These are phyloP conservation scores for Pluteus cervinus DNA, from an alignment of 768 basidiomycete species.

Conservation along the genomic window DNA sequence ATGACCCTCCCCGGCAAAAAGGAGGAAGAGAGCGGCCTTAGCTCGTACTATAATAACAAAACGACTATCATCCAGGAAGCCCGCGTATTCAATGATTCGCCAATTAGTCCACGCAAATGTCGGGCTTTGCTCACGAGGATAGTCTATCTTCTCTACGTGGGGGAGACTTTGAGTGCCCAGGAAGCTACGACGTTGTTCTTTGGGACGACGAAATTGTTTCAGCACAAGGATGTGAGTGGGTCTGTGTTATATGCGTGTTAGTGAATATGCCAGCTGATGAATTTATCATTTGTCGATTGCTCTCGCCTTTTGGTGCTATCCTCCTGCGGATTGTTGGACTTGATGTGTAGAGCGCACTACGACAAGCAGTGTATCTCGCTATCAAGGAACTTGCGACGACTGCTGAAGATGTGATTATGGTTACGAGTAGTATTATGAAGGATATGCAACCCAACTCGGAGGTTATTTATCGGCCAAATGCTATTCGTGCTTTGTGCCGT, in stretches of 20 bases:
- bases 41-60: slow-evolving; percentile 94
- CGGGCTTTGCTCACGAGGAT: slow-evolving; percentile 93
- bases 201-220: slow-evolving; percentile 97
- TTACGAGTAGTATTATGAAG: slow-evolving; percentile 99
- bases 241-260: slow-evolving; percentile 2
- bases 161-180: slow-evolving; percentile 90
- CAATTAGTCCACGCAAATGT: slow-evolving; percentile 96
- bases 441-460: slow-evolving; percentile 99
- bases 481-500: slow-evolving; percentile 91
- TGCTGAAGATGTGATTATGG: slow-evolving; percentile 99
- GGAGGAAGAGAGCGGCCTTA: slow-evolving; percentile 92
- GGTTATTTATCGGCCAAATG: slow-evolving; percentile 97
- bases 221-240: slow-evolving; percentile 92
- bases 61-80: slow-evolving; percentile 98
- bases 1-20: slow-evolving; percentile 88
- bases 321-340: slow-evolving; percentile 5
- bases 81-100: slow-evolving; percentile 98
- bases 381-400: slow-evolving; percentile 95
- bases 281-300: no score
- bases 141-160: slow-evolving; percentile 93
- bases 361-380: slow-evolving; percentile 97
- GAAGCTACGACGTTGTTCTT: slow-evolving; percentile 98
- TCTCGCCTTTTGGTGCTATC: background rate
- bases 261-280: background rate
- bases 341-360: slow-evolving; percentile 78